Evolutionary conservation across 106 monocot genomes (phyloP).

Genomic region (Vanilla planifolia): DNA sequence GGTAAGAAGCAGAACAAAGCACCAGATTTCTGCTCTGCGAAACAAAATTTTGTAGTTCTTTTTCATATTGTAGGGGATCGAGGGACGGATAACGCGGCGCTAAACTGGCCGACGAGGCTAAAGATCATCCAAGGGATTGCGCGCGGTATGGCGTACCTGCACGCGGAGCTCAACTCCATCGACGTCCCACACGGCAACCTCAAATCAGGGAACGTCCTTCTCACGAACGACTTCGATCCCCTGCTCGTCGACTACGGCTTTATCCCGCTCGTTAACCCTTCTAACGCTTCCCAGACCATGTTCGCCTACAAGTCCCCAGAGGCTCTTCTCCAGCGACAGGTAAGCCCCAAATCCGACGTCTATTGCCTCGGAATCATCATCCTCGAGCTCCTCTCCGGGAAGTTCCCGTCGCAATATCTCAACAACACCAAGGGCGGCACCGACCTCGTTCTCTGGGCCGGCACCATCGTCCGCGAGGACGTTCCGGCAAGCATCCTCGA

Average conservation of each 20-base stretch:
- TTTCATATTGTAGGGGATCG: slow-evolving; percentile 36
- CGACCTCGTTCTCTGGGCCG: slow-evolving; percentile 45
- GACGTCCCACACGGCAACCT: slow-evolving; percentile 81
- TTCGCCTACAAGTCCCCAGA: slow-evolving; percentile 70
- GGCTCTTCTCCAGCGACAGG: slow-evolving; percentile 22
- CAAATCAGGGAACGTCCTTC: slow-evolving; percentile 77
- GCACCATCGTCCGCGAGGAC: slow-evolving; percentile 22
- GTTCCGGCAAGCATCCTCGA: slow-evolving; percentile 43
- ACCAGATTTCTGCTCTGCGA: neutral
- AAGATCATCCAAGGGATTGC: slow-evolving; percentile 57
- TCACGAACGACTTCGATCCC: slow-evolving; percentile 51
- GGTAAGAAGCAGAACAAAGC: slow-evolving; percentile 19
- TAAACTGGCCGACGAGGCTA: slow-evolving; percentile 65
- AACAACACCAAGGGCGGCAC: slow-evolving; percentile 53
- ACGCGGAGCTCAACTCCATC: slow-evolving; percentile 31
- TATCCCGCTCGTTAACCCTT: slow-evolving; percentile 44
- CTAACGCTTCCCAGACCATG: slow-evolving; percentile 26
- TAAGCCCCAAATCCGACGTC: slow-evolving; percentile 62
- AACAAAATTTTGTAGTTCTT: neutral
- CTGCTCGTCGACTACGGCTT: slow-evolving; percentile 74
- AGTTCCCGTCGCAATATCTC: slow-evolving; percentile 72
- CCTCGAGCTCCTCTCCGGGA: slow-evolving; percentile 81
- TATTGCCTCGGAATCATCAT: slow-evolving; percentile 83
- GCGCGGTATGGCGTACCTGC: slow-evolving; percentile 53
- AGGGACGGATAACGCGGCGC: slow-evolving; percentile 43